These are phyloP conservation scores for Vachellia pachyceras DNA, from an alignment of 306 rosid genomes.

Conservation along the genomic window DNA sequence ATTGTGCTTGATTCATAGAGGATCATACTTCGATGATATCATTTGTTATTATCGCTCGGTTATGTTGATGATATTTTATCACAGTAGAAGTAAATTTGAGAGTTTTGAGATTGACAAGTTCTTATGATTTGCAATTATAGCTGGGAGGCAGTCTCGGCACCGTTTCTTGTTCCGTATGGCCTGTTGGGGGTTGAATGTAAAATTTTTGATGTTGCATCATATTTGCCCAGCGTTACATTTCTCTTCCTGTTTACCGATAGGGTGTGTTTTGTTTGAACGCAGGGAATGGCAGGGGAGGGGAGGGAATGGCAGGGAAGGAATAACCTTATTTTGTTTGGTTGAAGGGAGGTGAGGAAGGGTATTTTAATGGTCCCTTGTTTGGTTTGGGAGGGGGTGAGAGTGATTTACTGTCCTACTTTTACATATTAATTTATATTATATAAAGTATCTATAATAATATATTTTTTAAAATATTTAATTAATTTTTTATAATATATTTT, in stretches of 20 bases:
- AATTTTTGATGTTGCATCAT: background rate
- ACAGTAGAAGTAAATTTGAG: slow-evolving; percentile 23
- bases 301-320: no score
- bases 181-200: background rate
- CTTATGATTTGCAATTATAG: background rate
- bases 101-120: slow-evolving; percentile 27
- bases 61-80: slow-evolving; percentile 33
- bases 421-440: no score
- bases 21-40: slow-evolving; percentile 13
- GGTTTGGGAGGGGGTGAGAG: no score
- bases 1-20: slow-evolving; percentile 19
- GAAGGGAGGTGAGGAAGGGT: no score
- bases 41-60: slow-evolving; percentile 12
- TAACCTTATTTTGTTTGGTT: no score
- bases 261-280: no score
- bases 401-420: no score
- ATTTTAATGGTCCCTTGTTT: no score
- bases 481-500: no score
- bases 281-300: no score
- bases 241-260: background rate
- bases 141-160: background rate
- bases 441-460: no score
- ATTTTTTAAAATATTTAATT: no score
- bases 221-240: background rate
- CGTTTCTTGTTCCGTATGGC: background rate